Conservation (phyloP, 228 moss, liverwort and hornwort genomes). For the Sphagnum magellanicum region DNA sequence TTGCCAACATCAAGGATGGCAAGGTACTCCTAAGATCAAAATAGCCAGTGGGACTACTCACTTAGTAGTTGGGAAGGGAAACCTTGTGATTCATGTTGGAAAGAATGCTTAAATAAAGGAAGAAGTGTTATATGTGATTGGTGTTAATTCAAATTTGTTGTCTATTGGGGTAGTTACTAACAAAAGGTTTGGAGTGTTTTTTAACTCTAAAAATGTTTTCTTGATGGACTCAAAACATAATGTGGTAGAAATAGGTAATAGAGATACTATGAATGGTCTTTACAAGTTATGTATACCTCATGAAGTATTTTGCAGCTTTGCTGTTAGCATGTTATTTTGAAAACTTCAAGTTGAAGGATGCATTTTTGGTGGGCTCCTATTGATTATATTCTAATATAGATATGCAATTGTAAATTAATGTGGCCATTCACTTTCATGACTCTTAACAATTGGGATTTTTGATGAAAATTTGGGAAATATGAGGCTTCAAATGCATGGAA, state of each 20-base stretch:
- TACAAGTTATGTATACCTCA: not conserved
- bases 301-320: not conserved
- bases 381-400: conserved; percentile 88
- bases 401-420: conserved; percentile 69
- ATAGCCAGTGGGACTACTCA: not conserved
- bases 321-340: conserved; percentile 39
- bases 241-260: not conserved
- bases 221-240: not conserved
- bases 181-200: not conserved
- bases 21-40: not conserved
- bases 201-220: not conserved
- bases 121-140: not conserved
- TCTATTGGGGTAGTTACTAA: not conserved
- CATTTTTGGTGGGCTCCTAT: conserved; percentile 75
- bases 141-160: not conserved
- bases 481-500: no score
- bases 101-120: not conserved
- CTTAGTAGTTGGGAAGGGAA: not conserved
- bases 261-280: not conserved
- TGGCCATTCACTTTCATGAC: not conserved
- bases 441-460: no score
- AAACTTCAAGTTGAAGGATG: conserved; percentile 74
- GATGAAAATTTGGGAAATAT: no score
- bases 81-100: not conserved
- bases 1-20: not conserved